Evolutionary conservation across 2,329 filamentous ascomycete genomes (phyloP), one percentile per base, ranked within the genome.

Genomic region (Basipetospora sp.): DNA sequence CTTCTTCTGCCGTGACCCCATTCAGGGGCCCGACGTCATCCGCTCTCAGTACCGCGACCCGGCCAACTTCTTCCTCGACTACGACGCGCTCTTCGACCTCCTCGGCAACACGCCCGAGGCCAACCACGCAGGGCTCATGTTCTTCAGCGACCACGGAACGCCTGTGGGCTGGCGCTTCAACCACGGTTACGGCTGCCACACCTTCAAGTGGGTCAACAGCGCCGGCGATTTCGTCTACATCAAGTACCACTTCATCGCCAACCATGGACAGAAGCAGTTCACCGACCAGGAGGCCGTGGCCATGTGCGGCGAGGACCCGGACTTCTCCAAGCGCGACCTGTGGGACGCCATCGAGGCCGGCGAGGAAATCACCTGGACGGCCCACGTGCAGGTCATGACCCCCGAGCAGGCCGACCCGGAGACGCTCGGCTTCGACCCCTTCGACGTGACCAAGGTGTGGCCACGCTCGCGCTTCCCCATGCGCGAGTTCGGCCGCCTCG

Each of bases 21-120:
- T 70, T 49, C 83, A 84, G 53, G 85, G 83, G 59, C 79, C 79
- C 26, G 60, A 77, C 50, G 78, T 84, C 56, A 83, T 83, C 44
- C 79, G 82, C 60, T 80, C 78, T 4, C 80, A 86, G 57, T 85
- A 85, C 66, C 69, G 78, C 34, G 68, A 85, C 56, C 80, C 80
- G 1, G 67, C 74, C 45, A 83, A 76, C 26, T 78, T 84, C 53
- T 58, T 83, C 37, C 76, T 72, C 34, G 73, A 81, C 54, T 74
- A 77, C 13, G 80, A 73, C 36, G 73, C 74, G 60, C 80, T 53
- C 44, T 53, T 54, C 51, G 52, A 55, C 22, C 55, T 50, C 40
- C 69, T 67, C 27, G 67, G 64, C 27, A 71, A 64, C 16, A 67
- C 77, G 47, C 76, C 73, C 19, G 77, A 81, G 53, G 58, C 68